Percentiles rank a stretch among this genome's conserved stretches.
Evolutionary conservation across 2,329 filamentous ascomycete species (phyloP).

Genomic region (Paraphoma chrysanthemicola): DNA sequence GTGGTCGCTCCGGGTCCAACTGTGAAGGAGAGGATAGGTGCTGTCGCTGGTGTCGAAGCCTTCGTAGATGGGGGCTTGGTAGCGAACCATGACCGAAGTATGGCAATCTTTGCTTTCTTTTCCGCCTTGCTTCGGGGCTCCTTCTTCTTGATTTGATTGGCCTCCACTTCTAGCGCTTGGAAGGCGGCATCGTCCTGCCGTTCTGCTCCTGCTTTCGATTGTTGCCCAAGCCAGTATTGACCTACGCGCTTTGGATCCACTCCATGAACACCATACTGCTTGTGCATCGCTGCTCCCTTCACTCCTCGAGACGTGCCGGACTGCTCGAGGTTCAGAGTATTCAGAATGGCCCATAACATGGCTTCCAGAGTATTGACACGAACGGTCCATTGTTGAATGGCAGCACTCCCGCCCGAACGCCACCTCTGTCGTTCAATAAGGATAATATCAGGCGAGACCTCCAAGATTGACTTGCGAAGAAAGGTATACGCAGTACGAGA

Average conservation of each 20-base stretch:
- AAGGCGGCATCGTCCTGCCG: background rate
- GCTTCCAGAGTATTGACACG: slow-evolving; percentile 82
- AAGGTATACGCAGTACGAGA: slow-evolving; percentile 64
- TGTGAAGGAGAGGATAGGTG: slow-evolving; percentile 23
- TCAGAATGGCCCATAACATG: slow-evolving; percentile 74
- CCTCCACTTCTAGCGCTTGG: too few relatives aligned
- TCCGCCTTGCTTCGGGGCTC: slow-evolving; percentile 50
- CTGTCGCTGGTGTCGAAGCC: slow-evolving; percentile 2
- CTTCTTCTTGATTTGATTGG: slow-evolving; percentile 38
- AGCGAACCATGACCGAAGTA: slow-evolving; percentile 55
- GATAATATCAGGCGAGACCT: slow-evolving; percentile 68
- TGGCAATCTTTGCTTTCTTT: slow-evolving; percentile 69
- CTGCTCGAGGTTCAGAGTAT: slow-evolving; percentile 11
- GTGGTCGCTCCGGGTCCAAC: slow-evolving; percentile 12
- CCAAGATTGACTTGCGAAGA: slow-evolving; percentile 56
- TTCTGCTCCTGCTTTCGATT: slow-evolving; percentile 9
- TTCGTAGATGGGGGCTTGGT: slow-evolving; percentile 12
- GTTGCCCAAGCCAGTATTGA: slow-evolving; percentile 42
- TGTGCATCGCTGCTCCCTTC: background rate
- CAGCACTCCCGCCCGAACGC: slow-evolving; percentile 68
- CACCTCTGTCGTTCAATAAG: slow-evolving; percentile 73
- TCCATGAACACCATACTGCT: slow-evolving; percentile 25
- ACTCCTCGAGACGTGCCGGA: background rate
- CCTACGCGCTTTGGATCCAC: slow-evolving; percentile 49
- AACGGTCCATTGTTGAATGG: slow-evolving; percentile 82